Percentiles rank a stretch among this genome's conserved stretches.
These are phyloP conservation scores for Elymus sibiricus DNA, from an alignment of 176 grass and related monocot genomes.

Conservation along the genomic window DNA sequence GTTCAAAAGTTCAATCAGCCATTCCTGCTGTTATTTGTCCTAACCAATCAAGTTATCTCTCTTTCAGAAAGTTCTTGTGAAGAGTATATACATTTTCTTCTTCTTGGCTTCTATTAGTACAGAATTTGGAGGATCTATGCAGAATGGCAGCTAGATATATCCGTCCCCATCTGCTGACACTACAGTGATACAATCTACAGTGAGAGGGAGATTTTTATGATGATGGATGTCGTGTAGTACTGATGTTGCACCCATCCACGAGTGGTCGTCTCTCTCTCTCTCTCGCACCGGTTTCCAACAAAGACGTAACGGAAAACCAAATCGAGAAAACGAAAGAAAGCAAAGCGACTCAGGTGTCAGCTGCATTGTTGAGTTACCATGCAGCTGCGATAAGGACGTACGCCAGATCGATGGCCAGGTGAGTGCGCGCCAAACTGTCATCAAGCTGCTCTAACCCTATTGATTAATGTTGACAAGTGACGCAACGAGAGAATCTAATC, in stretches of 20 bases:
- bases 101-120: neutral
- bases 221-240: neutral
- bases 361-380: neutral
- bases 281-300: neutral
- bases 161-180: neutral
- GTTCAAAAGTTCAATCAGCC: constrained; percentile 13
- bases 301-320: neutral
- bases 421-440: neutral
- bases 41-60: neutral
- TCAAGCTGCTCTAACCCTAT: neutral
- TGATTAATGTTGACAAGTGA: neutral
- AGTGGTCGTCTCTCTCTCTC: neutral
- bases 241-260: neutral
- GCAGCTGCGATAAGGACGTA: neutral
- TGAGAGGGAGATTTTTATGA: neutral
- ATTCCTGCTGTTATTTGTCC: neutral
- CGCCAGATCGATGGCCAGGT: neutral
- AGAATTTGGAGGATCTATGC: neutral
- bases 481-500: neutral
- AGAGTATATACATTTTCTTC: neutral
- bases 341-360: neutral
- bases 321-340: neutral
- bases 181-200: neutral
- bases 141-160: neutral
- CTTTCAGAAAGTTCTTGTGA: neutral